phyloP scores from a whole-genome alignment of 805 yeast species.

The Debaryomyces maramus region DNA sequence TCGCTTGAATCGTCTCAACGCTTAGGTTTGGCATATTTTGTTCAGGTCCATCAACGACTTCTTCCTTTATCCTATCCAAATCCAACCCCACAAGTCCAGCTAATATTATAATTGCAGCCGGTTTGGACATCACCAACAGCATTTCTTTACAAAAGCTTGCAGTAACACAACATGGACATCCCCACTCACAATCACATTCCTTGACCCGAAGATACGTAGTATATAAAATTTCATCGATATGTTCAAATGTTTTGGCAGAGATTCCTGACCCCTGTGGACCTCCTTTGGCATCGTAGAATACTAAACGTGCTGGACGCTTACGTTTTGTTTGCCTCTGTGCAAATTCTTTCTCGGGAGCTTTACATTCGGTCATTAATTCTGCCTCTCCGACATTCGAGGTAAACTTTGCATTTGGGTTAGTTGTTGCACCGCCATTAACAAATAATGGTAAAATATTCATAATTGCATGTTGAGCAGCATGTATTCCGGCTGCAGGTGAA shows the following conservation, averaged over 20 bases:
- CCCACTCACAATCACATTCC: constrained; percentile 71
- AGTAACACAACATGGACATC: constrained; percentile 87
- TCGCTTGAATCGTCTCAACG: constrained; percentile 68
- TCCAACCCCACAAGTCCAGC: constrained; percentile 58
- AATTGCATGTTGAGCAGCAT: constrained; percentile 91
- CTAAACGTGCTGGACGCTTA: constrained; percentile 81
- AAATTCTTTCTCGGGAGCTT: constrained; percentile 96
- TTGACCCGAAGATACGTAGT: constrained; percentile 59
- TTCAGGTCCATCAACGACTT: constrained; percentile 71
- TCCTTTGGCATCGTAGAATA: constrained; percentile 82
- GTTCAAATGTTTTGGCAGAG: constrained; percentile 75
- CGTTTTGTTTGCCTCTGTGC: constrained; percentile 70
- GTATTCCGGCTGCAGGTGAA: constrained; percentile 88
- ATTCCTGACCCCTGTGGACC: constrained; percentile 81
- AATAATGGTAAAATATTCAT: constrained; percentile 76
- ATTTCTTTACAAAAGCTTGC: constrained; percentile 79
- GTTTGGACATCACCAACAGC: constrained; percentile 80
- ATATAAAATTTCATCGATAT: constrained; percentile 62
- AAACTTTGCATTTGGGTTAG: constrained; percentile 32
- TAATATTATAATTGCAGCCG: constrained; percentile 74
- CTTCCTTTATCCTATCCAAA: constrained; percentile 41
- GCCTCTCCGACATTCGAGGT: constrained; percentile 33
- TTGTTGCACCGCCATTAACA: constrained; percentile 66
- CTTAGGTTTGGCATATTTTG: constrained; percentile 65
- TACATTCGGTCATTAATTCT: constrained; percentile 90